phyloP scores from a whole-genome alignment of 106 monocot species.

The Dendrobium huoshanense region DNA sequence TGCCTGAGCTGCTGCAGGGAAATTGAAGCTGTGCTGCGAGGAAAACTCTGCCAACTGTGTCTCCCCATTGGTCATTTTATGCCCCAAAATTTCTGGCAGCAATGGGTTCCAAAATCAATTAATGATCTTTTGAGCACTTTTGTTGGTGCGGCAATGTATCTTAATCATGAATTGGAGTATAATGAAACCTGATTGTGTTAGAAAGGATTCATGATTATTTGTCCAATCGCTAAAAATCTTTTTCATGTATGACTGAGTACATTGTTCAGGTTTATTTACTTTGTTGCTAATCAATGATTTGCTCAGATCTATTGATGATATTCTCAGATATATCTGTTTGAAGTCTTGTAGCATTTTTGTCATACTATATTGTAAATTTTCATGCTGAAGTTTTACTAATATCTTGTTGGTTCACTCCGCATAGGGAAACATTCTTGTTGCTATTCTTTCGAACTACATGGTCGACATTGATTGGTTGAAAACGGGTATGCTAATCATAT shows the following conservation, averaged over 20 bases:
- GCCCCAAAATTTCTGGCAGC: neutral
- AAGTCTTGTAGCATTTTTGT: neutral
- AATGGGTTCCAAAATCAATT: neutral
- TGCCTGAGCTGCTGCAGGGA: neutral
- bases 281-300: neutral
- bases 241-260: neutral
- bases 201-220: neutral
- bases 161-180: neutral
- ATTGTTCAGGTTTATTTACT: neutral
- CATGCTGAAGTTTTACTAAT: neutral
- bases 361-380: neutral
- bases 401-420: slow-evolving; percentile 10
- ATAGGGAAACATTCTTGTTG: slow-evolving; percentile 80
- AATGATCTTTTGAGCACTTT: neutral
- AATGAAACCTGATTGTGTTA: neutral
- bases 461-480: slow-evolving; percentile 95
- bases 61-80: no score
- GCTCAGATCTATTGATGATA: neutral
- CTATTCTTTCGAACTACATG: slow-evolving; percentile 96
- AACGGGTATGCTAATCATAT: slow-evolving; percentile 40
- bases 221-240: neutral
- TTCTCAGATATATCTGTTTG: neutral
- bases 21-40: neutral
- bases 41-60: neutral
- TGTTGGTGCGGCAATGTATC: neutral